phyloP scores from a whole-genome alignment of 805 yeast species.

The Yarrowia osloensis region DNA sequence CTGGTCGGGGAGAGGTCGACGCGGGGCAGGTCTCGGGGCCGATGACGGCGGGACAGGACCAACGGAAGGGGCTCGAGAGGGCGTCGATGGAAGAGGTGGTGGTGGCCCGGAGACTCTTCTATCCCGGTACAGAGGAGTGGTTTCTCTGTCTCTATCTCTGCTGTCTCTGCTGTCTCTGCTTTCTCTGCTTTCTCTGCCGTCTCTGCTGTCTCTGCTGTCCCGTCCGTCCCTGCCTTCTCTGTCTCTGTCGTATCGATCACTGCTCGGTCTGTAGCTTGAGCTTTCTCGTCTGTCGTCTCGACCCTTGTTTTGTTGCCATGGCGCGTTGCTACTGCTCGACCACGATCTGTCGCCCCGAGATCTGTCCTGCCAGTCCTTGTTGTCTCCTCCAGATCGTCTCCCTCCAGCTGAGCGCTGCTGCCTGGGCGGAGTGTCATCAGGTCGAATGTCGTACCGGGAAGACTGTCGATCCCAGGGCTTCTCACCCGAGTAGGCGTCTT shows the following conservation, averaged over 20 bases:
- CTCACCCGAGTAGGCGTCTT: neutral
- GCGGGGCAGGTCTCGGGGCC: neutral
- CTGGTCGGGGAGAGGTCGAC: neutral
- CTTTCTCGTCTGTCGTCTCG: neutral
- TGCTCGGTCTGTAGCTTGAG: neutral
- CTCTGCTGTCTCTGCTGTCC: neutral
- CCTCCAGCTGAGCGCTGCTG: neutral
- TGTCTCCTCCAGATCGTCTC: neutral
- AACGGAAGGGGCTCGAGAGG: neutral
- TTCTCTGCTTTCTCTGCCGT: neutral
- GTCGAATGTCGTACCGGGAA: neutral
- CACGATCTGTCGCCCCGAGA: neutral
- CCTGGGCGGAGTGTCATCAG: neutral
- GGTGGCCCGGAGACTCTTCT: neutral
- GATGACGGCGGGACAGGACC: neutral
- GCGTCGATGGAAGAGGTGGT: neutral
- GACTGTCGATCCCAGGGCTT: constrained; percentile 4
- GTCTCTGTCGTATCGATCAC: neutral
- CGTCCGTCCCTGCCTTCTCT: neutral
- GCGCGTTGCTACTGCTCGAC: neutral
- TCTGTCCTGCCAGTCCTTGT: constrained; percentile 6
- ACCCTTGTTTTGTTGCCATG: neutral
- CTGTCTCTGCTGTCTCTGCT: neutral
- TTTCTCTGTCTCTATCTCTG: neutral
- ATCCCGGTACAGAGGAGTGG: neutral